A percentile compares a stretch with the other conserved stretches of the same genome.
Conservation (phyloP, 2,329 filamentous ascomycete species). For the Pyricularia sp. region DNA sequence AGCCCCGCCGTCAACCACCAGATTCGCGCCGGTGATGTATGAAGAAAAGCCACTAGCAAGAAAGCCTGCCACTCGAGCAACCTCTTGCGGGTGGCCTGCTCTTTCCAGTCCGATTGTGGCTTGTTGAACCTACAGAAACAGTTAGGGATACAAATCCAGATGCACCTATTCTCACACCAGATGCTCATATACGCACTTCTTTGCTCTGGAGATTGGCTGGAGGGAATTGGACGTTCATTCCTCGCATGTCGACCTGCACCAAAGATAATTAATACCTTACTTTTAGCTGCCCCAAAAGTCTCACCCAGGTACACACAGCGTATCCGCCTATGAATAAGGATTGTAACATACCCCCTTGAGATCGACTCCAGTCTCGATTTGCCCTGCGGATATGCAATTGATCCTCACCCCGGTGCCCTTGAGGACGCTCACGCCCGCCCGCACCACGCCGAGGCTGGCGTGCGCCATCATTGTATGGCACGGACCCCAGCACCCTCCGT, state of each 20-base stretch:
- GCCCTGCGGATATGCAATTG: conserved; percentile 36
- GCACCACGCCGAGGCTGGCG: conserved; percentile 51
- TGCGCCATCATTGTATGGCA: conserved; percentile 52
- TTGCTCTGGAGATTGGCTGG: conserved; percentile 41
- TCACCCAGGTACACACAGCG: neutral
- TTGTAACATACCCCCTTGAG: conserved; percentile 27
- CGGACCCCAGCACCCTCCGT: conserved; percentile 50
- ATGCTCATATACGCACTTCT: conserved; percentile 20
- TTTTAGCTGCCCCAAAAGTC: neutral
- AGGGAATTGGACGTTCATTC: conserved; percentile 43
- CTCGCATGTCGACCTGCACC: conserved; percentile 34
- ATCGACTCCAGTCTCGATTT: conserved; percentile 29
- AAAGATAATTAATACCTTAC: neutral
- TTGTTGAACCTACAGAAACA: conserved; percentile 27
- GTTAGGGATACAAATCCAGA: neutral
- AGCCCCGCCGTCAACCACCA: conserved; percentile 53
- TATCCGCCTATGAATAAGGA: neutral
- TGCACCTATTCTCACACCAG: neutral
- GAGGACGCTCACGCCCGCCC: conserved; percentile 44
- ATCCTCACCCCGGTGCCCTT: conserved; percentile 51
- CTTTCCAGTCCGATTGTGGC: conserved; percentile 47
- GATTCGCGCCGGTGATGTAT: conserved; percentile 52
- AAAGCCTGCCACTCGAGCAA: conserved; percentile 52
- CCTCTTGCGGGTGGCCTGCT: conserved; percentile 46
- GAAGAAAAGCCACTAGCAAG: conserved; percentile 52